Percentiles rank a stretch among this genome's conserved stretches.
Conservation (phyloP, 2,329 filamentous ascomycete genomes). For the Penicillium sp. region DNA sequence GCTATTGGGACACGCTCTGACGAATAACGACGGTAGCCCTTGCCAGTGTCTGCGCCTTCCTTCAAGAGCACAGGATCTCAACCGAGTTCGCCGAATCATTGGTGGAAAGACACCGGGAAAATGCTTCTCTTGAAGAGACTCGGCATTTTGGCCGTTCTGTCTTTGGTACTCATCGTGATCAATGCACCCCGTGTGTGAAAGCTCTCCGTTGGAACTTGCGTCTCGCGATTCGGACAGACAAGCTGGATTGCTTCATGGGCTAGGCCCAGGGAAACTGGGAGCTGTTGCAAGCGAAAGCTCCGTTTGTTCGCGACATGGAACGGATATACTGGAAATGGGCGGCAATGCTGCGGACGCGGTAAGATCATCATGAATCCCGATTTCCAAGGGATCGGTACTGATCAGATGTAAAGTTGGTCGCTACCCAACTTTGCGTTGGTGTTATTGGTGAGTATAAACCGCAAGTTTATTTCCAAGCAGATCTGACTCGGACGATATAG, state of each 20-base stretch:
- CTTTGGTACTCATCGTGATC: conserved; percentile 19
- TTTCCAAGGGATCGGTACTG: not conserved
- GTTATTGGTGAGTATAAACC: conserved; percentile 51
- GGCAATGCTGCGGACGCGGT: conserved; percentile 71
- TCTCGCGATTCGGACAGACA: not conserved
- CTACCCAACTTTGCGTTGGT: conserved; percentile 68
- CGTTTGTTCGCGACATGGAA: conserved; percentile 65
- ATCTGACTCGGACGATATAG: conserved; percentile 24
- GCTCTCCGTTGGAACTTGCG: conserved; percentile 20
- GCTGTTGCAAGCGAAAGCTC: conserved; percentile 66
- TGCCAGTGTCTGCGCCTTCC: conserved; percentile 1
- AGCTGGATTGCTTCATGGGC: conserved; percentile 27
- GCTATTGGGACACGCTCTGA: not conserved
- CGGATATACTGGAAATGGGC: conserved; percentile 56
- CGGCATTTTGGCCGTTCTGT: conserved; percentile 16
- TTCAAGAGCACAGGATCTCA: not conserved
- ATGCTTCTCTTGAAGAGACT: conserved; percentile 19
- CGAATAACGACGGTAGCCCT: conserved; percentile 14
- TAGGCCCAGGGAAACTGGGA: conserved; percentile 41
- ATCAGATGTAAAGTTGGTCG: conserved; percentile 51
- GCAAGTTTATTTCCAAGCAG: not conserved
- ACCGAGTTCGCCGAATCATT: conserved; percentile 1
- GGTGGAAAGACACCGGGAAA: not conserved
- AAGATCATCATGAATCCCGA: conserved; percentile 19
- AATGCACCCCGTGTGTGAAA: conserved; percentile 21